Evolutionary conservation across 2,329 filamentous ascomycete species (phyloP).

Genomic region (Claviceps sp.): DNA sequence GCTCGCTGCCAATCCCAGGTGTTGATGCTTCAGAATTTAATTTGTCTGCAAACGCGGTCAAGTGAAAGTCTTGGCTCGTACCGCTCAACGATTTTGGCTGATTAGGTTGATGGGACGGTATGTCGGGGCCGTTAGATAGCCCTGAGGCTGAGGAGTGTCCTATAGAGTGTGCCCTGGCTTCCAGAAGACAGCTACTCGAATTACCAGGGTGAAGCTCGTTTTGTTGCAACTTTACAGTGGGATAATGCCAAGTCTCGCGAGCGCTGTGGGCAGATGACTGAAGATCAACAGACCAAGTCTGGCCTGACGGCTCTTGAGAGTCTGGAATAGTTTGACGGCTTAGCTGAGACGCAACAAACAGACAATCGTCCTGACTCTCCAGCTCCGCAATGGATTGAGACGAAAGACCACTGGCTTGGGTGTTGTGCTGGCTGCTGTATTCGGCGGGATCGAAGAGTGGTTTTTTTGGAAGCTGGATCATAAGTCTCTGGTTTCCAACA

Average conservation of each 20-base stretch:
- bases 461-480: slow-evolving; percentile 18
- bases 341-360: slow-evolving; percentile 16
- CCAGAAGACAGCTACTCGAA: not conserved
- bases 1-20: not conserved
- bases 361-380: slow-evolving; percentile 21
- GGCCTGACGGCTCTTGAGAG: slow-evolving; percentile 26
- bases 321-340: slow-evolving; percentile 29
- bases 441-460: slow-evolving; percentile 21
- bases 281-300: slow-evolving; percentile 10
- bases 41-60: not conserved
- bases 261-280: not conserved
- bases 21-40: not conserved
- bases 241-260: not conserved
- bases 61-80: not conserved
- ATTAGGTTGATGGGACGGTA: slow-evolving; percentile 15
- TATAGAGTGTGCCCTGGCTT: not conserved
- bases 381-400: slow-evolving; percentile 22
- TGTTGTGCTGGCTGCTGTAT: slow-evolving; percentile 20
- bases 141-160: not conserved
- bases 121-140: slow-evolving; percentile 1
- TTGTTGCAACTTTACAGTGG: not conserved
- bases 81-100: not conserved
- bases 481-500: slow-evolving; percentile 8
- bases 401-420: slow-evolving; percentile 16
- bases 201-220: not conserved